Conservation (phyloP, 2,329 filamentous ascomycete species). For the Botrytis sinoallii region DNA sequence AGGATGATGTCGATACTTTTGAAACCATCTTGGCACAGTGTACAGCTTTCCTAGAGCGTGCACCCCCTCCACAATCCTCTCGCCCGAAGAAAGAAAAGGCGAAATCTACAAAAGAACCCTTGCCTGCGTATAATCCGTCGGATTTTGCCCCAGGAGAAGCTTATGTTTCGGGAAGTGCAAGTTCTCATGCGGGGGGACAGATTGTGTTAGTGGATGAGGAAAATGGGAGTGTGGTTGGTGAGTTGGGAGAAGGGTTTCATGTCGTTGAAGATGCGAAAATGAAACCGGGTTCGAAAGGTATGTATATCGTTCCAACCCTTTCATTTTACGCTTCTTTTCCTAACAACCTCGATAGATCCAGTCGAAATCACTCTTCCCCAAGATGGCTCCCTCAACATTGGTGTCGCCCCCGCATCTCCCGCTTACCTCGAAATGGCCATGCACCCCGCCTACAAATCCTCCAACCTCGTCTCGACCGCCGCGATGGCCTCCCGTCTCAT, state of each 20-base stretch:
- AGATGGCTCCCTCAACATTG: constrained; percentile 63
- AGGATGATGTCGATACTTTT: constrained; percentile 94
- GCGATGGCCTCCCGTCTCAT: constrained; percentile 86
- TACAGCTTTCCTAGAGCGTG: constrained; percentile 88
- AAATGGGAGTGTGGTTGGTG: constrained; percentile 90
- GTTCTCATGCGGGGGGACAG: constrained; percentile 61
- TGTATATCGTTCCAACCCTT: background rate
- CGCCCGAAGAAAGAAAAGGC: constrained; percentile 30
- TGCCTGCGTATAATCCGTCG: constrained; percentile 73
- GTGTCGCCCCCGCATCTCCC: constrained; percentile 62
- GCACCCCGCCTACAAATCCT: constrained; percentile 90
- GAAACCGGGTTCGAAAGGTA: constrained; percentile 88
- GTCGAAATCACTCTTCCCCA: constrained; percentile 74
- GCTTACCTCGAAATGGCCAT: constrained; percentile 74
- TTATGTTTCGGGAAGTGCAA: constrained; percentile 64
- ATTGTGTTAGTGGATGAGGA: constrained; percentile 95
- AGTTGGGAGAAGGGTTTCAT: constrained; percentile 78
- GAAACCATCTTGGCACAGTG: constrained; percentile 98
- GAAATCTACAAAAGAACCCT: constrained; percentile 32
- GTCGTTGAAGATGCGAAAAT: constrained; percentile 74
- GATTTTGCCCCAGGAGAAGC: constrained; percentile 77
- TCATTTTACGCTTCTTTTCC: no score
- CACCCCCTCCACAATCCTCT: constrained; percentile 49
- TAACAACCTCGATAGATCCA: constrained; percentile 53
- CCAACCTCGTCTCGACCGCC: constrained; percentile 80